Percentiles rank a stretch among this genome's conserved stretches.
These are phyloP conservation scores for Cyclotella atomus DNA, from an alignment of 108 stramenopile genomes.

Conservation along the genomic window DNA sequence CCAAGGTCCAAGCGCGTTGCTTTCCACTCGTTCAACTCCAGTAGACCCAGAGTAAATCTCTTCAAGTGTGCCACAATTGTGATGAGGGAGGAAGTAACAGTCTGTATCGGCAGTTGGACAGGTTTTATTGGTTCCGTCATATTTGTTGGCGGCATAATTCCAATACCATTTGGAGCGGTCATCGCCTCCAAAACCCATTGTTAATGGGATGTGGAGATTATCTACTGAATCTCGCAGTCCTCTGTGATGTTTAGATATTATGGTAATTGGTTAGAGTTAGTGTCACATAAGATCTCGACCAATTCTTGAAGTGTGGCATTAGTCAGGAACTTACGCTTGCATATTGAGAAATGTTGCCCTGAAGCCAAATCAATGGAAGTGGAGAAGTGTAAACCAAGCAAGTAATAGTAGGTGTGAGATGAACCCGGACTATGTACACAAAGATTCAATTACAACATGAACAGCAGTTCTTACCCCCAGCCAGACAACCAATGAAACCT, in stretches of 20 bases:
- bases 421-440: background rate
- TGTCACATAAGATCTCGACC: background rate
- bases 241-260: no score
- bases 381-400: background rate
- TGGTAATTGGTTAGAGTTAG: no score
- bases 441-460: background rate
- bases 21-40: background rate
- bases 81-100: slow-evolving; percentile 40
- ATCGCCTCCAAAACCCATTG: background rate
- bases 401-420: no score
- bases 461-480: slow-evolving; percentile 20
- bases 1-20: background rate
- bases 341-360: background rate
- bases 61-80: slow-evolving; percentile 14
- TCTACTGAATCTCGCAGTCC: slow-evolving; percentile 13
- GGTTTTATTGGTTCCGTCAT: slow-evolving; percentile 8
- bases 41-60: background rate
- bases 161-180: slow-evolving; percentile 1
- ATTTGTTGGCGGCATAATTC: slow-evolving; percentile 30
- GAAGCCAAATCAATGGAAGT: background rate
- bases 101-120: slow-evolving; percentile 18
- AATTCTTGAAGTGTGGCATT: background rate
- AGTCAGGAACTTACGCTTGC: background rate
- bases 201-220: slow-evolving; percentile 11
- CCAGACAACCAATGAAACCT: slow-evolving; percentile 25